Conservation (phyloP, 2,329 filamentous ascomycete genomes). For the Penicillium sclerotigenum region DNA sequence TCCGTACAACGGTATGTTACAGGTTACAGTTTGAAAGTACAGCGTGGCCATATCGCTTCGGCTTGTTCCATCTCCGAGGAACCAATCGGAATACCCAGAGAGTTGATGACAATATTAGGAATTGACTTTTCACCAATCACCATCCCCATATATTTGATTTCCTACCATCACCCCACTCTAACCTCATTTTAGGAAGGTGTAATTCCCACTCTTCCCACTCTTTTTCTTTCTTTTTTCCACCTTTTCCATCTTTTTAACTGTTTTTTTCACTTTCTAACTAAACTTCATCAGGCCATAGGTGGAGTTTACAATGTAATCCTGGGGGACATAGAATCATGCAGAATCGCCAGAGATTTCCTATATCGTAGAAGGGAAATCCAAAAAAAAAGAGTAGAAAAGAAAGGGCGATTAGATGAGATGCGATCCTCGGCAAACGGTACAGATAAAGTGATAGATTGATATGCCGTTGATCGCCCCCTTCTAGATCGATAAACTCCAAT, state of each 20-base stretch:
- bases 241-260: not conserved
- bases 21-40: slow-evolving; percentile 4
- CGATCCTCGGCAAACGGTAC: slow-evolving; percentile 4
- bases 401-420: slow-evolving; percentile 24
- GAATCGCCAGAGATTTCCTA: slow-evolving; percentile 1
- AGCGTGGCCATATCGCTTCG: slow-evolving; percentile 13
- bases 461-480: slow-evolving; percentile 24
- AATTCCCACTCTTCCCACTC: slow-evolving; percentile 17
- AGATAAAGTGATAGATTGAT: slow-evolving; percentile 29
- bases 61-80: not conserved
- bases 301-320: slow-evolving; percentile 31
- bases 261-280: slow-evolving; percentile 16
- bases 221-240: not conserved
- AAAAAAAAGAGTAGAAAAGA: not conserved
- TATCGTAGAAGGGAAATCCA: no score
- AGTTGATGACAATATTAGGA: slow-evolving; percentile 16
- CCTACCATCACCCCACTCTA: slow-evolving; percentile 19
- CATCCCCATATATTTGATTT: slow-evolving; percentile 25
- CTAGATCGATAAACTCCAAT: slow-evolving; percentile 28
- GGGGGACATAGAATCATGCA: slow-evolving; percentile 16
- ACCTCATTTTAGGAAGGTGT: slow-evolving; percentile 23
- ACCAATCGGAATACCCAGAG: slow-evolving; percentile 25
- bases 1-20: not conserved
- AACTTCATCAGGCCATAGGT: slow-evolving; percentile 25
- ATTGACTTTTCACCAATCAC: slow-evolving; percentile 21